Conservation (phyloP, 2,329 filamentous ascomycete species). For the Colletotrichum nymphaeae region DNA sequence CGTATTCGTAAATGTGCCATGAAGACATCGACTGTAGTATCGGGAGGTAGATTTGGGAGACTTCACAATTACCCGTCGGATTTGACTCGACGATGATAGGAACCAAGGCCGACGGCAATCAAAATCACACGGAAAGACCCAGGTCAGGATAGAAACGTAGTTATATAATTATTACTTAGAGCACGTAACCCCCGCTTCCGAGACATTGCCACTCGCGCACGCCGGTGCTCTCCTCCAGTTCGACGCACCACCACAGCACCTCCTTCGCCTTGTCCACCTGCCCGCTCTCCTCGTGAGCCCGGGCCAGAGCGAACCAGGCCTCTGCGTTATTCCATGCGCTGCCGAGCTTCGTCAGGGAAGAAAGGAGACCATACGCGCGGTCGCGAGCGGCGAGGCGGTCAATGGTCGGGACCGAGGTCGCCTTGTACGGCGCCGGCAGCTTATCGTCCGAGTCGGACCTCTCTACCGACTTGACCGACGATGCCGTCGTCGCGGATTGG, state of each 20-base stretch:
- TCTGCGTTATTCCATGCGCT: conserved; percentile 91
- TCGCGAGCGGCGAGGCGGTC: conserved; percentile 92
- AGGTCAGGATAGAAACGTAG: not conserved
- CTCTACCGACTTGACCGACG: conserved; percentile 33
- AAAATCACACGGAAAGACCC: no score
- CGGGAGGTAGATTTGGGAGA: no score
- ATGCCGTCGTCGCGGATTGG: conserved; percentile 23
- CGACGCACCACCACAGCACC: conserved; percentile 97
- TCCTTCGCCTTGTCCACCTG: conserved; percentile 90
- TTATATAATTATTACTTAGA: conserved; percentile 49
- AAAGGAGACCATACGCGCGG: conserved; percentile 85
- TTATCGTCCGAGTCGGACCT: conserved; percentile 48
- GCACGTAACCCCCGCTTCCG: conserved; percentile 74
- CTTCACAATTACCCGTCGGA: no score
- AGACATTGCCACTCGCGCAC: conserved; percentile 83
- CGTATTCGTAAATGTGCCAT: no score
- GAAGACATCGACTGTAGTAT: no score
- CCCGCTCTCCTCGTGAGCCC: conserved; percentile 88
- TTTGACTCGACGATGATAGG: no score
- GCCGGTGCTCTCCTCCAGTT: conserved; percentile 87
- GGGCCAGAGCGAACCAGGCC: conserved; percentile 90
- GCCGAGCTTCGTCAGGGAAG: conserved; percentile 85
- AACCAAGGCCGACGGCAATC: no score
- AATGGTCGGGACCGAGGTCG: conserved; percentile 74
- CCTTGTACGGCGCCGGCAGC: conserved; percentile 65